A percentile compares a stretch with the other conserved stretches of the same genome.
phyloP scores from a whole-genome alignment of 2,329 filamentous ascomycete genomes.

The Claviceps africana region DNA sequence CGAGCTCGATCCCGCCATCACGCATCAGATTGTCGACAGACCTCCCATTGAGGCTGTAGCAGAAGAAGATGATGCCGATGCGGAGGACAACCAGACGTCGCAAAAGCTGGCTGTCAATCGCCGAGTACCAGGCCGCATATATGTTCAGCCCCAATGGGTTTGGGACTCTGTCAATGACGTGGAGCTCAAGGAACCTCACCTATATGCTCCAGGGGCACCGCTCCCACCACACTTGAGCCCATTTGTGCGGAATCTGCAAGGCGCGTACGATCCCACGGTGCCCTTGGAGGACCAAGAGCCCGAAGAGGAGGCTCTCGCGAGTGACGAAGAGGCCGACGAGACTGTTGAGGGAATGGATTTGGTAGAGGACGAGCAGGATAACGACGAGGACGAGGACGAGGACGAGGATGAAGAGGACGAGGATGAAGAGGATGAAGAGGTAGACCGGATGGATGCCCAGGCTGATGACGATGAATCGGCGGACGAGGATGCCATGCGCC shows the following conservation, averaged over 20 bases:
- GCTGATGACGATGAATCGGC: constrained; percentile 24
- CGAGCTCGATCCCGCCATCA: constrained; percentile 77
- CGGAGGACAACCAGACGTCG: constrained; percentile 47
- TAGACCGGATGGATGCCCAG: constrained; percentile 32
- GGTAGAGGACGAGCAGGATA: constrained; percentile 33
- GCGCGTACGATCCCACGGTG: constrained; percentile 81
- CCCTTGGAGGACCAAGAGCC: constrained; percentile 77
- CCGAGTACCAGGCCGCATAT: constrained; percentile 79
- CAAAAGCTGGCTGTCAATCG: constrained; percentile 47
- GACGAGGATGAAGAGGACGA: constrained; percentile 33
- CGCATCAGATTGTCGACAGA: constrained; percentile 90
- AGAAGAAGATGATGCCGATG: constrained; percentile 31
- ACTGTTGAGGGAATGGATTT: constrained; percentile 51
- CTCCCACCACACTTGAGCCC: constrained; percentile 91
- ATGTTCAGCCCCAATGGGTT: constrained; percentile 95
- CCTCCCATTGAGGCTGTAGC: constrained; percentile 54
- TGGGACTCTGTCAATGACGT: constrained; percentile 95
- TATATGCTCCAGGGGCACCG: constrained; percentile 80
- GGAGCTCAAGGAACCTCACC: constrained; percentile 70
- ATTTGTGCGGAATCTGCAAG: constrained; percentile 77
- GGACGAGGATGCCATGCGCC: constrained; percentile 57
- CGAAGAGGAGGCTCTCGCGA: constrained; percentile 67
- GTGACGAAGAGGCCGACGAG: constrained; percentile 49
- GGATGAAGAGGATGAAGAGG: constrained; percentile 34
- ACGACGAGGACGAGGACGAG: constrained; percentile 25